Evolutionary conservation across 2,329 filamentous ascomycete species (phyloP).

Genomic region (Colletotrichum sp.): DNA sequence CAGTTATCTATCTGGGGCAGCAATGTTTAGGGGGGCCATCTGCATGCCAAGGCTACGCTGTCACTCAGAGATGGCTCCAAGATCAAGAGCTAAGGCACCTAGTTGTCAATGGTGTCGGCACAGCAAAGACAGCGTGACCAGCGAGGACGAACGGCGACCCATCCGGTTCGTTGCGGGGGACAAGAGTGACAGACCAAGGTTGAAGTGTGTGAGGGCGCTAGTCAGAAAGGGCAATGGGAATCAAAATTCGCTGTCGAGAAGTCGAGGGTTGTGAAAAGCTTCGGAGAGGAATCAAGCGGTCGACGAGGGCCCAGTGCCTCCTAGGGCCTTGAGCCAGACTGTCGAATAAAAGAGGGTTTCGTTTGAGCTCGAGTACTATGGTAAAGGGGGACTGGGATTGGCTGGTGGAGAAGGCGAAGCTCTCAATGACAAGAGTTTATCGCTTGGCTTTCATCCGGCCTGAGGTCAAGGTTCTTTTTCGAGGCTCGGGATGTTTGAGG

Average conservation of each 20-base stretch:
- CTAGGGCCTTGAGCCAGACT: not conserved
- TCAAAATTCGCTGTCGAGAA: not conserved
- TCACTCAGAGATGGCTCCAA: not conserved
- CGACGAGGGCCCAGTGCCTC: not conserved
- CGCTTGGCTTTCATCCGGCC: not conserved
- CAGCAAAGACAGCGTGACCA: not conserved
- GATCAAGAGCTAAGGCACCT: not conserved
- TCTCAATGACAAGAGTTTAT: not conserved
- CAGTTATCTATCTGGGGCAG: constrained; percentile 11
- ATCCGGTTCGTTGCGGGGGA: not conserved
- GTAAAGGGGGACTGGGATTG: not conserved
- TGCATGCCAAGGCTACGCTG: constrained; percentile 17
- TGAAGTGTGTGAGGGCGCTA: not conserved
- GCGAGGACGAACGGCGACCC: not conserved
- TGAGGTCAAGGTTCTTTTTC: constrained; percentile 7
- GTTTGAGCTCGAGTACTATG: not conserved
- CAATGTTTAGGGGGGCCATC: not conserved
- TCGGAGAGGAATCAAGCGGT: not conserved
- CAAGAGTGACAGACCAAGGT: not conserved
- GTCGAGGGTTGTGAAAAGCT: not conserved
- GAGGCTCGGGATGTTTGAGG: constrained; percentile 17
- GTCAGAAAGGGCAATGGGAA: not conserved
- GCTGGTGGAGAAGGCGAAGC: not conserved
- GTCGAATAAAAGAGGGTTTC: not conserved
- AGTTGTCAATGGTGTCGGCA: not conserved